Evolutionary conservation across 495 filamentous ascomycete genomes (phyloP).

Genomic region (Penicillium canariense): DNA sequence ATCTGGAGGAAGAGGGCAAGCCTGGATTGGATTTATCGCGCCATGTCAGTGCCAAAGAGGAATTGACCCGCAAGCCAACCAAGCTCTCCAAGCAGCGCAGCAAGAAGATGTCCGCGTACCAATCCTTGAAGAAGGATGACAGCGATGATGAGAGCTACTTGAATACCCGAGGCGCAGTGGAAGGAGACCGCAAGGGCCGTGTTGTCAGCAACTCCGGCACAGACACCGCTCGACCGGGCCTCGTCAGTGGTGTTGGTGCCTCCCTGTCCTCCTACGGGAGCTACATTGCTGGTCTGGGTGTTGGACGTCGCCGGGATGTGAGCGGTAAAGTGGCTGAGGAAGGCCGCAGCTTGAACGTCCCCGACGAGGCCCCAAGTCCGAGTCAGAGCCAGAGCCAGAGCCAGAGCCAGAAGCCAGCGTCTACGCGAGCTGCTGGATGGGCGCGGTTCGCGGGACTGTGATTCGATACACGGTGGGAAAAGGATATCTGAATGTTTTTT

Average conservation of each 20-base stretch:
- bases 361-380: conserved; percentile 13
- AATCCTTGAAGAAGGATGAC: conserved; percentile 37
- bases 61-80: conserved; percentile 22
- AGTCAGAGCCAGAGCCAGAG: conserved; percentile 9
- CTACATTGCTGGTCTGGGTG: conserved; percentile 53
- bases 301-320: conserved; percentile 60
- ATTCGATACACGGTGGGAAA: conserved; percentile 6
- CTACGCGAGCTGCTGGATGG: conserved; percentile 44
- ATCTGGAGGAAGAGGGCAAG: conserved; percentile 27
- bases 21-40: conserved; percentile 25
- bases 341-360: conserved; percentile 54
- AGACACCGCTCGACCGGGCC: conserved; percentile 24
- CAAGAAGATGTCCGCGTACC: conserved; percentile 36
- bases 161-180: conserved; percentile 12
- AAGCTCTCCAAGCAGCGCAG: conserved; percentile 35
- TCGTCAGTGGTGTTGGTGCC: conserved; percentile 21
- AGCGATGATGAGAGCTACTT: conserved; percentile 23
- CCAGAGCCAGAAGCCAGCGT: conserved; percentile 5
- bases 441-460: conserved; percentile 47
- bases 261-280: conserved; percentile 53
- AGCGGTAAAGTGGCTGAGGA: conserved; percentile 87
- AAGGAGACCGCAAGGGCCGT: conserved; percentile 45
- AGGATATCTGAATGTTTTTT: conserved; percentile 4
- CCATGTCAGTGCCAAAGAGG: conserved; percentile 24
- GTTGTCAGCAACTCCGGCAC: conserved; percentile 54